Percentiles rank a stretch among this genome's conserved stretches.
Conservation (phyloP, 2,329 filamentous ascomycete genomes). For the Pseudopithomyces chartarum region DNA sequence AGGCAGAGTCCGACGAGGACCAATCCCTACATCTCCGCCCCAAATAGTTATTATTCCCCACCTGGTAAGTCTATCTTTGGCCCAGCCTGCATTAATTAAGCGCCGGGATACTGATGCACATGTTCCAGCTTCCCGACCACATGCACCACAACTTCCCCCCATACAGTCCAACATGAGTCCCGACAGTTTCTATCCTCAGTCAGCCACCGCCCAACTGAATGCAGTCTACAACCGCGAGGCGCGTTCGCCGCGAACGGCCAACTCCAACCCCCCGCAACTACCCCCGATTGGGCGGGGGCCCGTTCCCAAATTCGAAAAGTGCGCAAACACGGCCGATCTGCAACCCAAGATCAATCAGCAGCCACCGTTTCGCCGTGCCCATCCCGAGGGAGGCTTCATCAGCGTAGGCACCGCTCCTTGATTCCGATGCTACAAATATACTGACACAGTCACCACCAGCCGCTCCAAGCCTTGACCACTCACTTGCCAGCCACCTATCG, state of each 20-base stretch:
- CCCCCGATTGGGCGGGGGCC: constrained; percentile 61
- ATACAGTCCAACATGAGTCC: constrained; percentile 72
- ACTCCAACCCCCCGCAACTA: constrained; percentile 55
- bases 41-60: constrained; percentile 64
- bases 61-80: constrained; percentile 52
- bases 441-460: constrained; percentile 58
- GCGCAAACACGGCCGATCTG: constrained; percentile 74
- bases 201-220: constrained; percentile 73
- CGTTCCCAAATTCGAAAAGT: constrained; percentile 85
- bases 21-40: constrained; percentile 62
- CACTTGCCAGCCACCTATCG: constrained; percentile 95
- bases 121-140: constrained; percentile 52
- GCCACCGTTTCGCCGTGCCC: constrained; percentile 88
- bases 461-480: constrained; percentile 90
- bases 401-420: constrained; percentile 66
- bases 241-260: constrained; percentile 53
- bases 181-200: constrained; percentile 73
- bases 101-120: constrained; percentile 26
- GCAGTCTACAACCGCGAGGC: constrained; percentile 63
- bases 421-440: background rate
- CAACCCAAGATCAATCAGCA: constrained; percentile 83
- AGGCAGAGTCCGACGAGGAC: constrained; percentile 81
- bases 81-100: background rate
- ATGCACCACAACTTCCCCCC: constrained; percentile 73
- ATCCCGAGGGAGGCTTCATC: constrained; percentile 96